Percentiles rank a stretch among this genome's conserved stretches.
These are phyloP conservation scores for Didymella pinodella DNA, from an alignment of 2,329 filamentous ascomycete species.

Conservation along the genomic window DNA sequence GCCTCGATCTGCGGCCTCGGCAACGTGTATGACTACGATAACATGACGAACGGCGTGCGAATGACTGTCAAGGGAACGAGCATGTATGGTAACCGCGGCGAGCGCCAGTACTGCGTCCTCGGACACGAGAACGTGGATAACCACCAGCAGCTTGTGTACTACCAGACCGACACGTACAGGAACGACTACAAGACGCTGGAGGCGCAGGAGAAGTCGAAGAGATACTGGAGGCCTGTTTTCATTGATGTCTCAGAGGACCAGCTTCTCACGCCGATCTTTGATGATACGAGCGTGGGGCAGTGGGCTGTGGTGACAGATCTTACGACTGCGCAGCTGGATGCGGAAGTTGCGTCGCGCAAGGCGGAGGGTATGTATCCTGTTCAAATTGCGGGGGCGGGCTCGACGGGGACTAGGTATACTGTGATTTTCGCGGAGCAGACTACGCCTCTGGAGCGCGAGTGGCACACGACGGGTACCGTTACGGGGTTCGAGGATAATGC, in stretches of 20 bases:
- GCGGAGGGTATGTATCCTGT: constrained; percentile 25
- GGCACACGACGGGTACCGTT: constrained; percentile 27
- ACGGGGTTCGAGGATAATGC: constrained; percentile 33
- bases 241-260: constrained; percentile 28
- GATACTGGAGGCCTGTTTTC: constrained; percentile 32
- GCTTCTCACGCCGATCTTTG: constrained; percentile 28
- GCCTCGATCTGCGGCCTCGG: constrained; percentile 27
- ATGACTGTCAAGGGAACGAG: constrained; percentile 27
- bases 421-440: constrained; percentile 32
- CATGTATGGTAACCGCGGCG: constrained; percentile 26
- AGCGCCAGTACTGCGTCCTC: constrained; percentile 33
- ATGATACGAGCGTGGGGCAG: constrained; percentile 32
- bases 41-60: constrained; percentile 13
- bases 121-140: constrained; percentile 28
- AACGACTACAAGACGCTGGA: constrained; percentile 20
- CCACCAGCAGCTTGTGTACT: constrained; percentile 27
- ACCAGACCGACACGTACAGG: constrained; percentile 15
- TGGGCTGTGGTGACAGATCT: constrained; percentile 29
- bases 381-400: constrained; percentile 26
- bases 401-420: constrained; percentile 20
- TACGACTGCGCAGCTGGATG: constrained; percentile 21
- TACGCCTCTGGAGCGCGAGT: constrained; percentile 26
- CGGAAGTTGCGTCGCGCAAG: constrained; percentile 23
- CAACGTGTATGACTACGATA: constrained; percentile 11
- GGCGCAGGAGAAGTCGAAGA: constrained; percentile 28